A percentile compares a stretch with the other conserved stretches of the same genome.
Evolutionary conservation across 2,329 filamentous ascomycete genomes (phyloP).

Genomic region (Penicillium sp.): DNA sequence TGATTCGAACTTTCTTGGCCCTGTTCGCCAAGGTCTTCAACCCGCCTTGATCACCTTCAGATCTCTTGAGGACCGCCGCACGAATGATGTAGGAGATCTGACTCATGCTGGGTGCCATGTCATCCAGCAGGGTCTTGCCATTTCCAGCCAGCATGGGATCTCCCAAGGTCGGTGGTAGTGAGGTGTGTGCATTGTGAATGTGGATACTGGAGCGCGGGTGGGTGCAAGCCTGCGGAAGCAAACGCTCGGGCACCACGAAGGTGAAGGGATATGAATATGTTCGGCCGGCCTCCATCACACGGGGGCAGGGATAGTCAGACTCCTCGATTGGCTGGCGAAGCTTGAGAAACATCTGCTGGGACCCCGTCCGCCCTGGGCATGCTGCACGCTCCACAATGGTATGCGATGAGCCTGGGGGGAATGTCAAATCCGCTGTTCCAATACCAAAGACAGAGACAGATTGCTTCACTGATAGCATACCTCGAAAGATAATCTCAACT

Average conservation of each 20-base stretch:
- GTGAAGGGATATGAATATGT: constrained; percentile 57
- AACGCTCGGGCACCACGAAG: constrained; percentile 56
- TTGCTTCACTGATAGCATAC: constrained; percentile 27
- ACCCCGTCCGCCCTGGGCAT: constrained; percentile 50
- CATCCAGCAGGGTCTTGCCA: constrained; percentile 50
- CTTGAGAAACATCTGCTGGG: constrained; percentile 56
- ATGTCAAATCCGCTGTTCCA: background rate
- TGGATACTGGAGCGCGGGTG: constrained; percentile 48
- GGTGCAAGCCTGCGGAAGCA: constrained; percentile 55
- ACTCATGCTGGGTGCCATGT: constrained; percentile 58
- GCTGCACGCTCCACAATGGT: constrained; percentile 53
- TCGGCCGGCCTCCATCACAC: constrained; percentile 49
- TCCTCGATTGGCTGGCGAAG: constrained; percentile 55
- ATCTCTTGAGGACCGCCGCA: constrained; percentile 39
- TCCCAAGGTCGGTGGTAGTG: constrained; percentile 57
- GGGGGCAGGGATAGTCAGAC: constrained; percentile 48
- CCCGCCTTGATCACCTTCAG: constrained; percentile 33
- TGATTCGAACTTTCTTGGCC: constrained; percentile 52
- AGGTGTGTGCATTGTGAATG: constrained; percentile 51
- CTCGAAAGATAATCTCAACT: constrained; percentile 54
- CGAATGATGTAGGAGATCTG: constrained; percentile 54
- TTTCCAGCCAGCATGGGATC: constrained; percentile 50
- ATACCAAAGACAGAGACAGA: background rate
- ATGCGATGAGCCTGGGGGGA: constrained; percentile 41
- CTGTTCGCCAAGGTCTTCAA: constrained; percentile 45